phyloP scores from a whole-genome alignment of 495 filamentous ascomycete species.

The Podospora appendiculata region DNA sequence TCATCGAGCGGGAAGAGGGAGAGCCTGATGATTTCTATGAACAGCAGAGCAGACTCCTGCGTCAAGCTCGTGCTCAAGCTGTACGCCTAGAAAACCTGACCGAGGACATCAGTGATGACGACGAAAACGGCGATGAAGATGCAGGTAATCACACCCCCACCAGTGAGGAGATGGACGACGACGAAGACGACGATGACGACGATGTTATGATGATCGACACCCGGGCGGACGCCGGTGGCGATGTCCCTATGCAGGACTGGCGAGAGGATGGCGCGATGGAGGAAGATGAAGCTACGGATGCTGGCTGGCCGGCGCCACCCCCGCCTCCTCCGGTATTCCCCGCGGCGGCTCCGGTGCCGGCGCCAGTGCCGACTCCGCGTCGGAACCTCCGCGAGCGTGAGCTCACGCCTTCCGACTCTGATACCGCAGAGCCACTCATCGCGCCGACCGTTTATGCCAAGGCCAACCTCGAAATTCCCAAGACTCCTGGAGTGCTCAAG shows the following conservation, averaged over 20 bases:
- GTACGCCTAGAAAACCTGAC: conserved; percentile 59
- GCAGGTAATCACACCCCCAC: conserved; percentile 25
- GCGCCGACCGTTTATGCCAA: conserved; percentile 46
- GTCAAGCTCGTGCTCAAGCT: conserved; percentile 28
- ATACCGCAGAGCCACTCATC: conserved; percentile 50
- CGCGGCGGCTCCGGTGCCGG: conserved; percentile 3
- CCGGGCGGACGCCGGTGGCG: conserved; percentile 44
- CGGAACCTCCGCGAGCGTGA: conserved; percentile 40
- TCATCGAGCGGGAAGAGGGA: conserved; percentile 26
- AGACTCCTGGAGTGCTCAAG: conserved; percentile 39
- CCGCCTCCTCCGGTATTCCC: conserved; percentile 40
- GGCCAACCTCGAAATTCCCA: conserved; percentile 48
- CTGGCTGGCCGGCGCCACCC: conserved; percentile 57
- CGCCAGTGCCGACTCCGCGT: conserved; percentile 27
- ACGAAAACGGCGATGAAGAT: conserved; percentile 54
- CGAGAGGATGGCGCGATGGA: conserved; percentile 35
- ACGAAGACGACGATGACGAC: conserved; percentile 44
- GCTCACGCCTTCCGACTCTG: conserved; percentile 52
- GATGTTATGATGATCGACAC: conserved; percentile 41
- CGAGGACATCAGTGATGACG: conserved; percentile 67
- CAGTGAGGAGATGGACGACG: conserved; percentile 37
- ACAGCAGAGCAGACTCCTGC: conserved; percentile 23
- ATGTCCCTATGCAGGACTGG: conserved; percentile 53
- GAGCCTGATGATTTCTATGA: conserved; percentile 19
- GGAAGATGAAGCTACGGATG: conserved; percentile 62